phyloP scores from a whole-genome alignment of 257 asterid genomes.

The Asclepias syriaca region DNA sequence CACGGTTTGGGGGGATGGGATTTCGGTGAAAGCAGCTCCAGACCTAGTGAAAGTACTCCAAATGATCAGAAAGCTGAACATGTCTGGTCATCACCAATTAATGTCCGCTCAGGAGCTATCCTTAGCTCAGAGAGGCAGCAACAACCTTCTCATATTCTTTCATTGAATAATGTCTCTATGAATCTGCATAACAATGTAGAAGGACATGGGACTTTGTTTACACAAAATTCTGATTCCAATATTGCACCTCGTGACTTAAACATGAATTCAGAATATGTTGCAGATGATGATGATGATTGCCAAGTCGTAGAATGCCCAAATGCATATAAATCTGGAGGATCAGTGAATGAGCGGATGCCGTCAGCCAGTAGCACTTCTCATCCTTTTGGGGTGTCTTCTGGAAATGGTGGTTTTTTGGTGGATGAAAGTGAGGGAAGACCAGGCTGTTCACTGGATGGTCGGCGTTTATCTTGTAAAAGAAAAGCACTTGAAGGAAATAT shows the following conservation, averaged over 20 bases:
- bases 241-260: slow-evolving; percentile 44
- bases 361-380: slow-evolving; percentile 36
- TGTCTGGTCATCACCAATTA: slow-evolving; percentile 33
- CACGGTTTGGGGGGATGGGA: slow-evolving; percentile 44
- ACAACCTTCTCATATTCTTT: slow-evolving; percentile 29
- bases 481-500: slow-evolving; percentile 53
- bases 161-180: slow-evolving; percentile 32
- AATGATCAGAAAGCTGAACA: slow-evolving; percentile 44
- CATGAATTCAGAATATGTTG: slow-evolving; percentile 30
- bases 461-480: slow-evolving; percentile 68
- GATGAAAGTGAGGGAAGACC: slow-evolving; percentile 44
- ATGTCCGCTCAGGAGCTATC: slow-evolving; percentile 28
- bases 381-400: slow-evolving; percentile 34
- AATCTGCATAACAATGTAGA: slow-evolving; percentile 29
- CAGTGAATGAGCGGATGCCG: slow-evolving; percentile 35
- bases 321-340: slow-evolving; percentile 33
- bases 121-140: slow-evolving; percentile 29
- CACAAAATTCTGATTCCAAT: slow-evolving; percentile 32
- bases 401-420: slow-evolving; percentile 29
- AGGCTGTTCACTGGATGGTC: slow-evolving; percentile 51
- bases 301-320: slow-evolving; percentile 47
- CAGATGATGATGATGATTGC: slow-evolving; percentile 46
- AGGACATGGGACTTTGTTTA: slow-evolving; percentile 24
- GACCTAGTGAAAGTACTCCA: slow-evolving; percentile 34
- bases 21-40: slow-evolving; percentile 70